A percentile compares a stretch with the other conserved stretches of the same genome.
Evolutionary conservation across 2,329 filamentous ascomycete genomes (phyloP).

Genomic region (Trichophyton benhamiae): DNA sequence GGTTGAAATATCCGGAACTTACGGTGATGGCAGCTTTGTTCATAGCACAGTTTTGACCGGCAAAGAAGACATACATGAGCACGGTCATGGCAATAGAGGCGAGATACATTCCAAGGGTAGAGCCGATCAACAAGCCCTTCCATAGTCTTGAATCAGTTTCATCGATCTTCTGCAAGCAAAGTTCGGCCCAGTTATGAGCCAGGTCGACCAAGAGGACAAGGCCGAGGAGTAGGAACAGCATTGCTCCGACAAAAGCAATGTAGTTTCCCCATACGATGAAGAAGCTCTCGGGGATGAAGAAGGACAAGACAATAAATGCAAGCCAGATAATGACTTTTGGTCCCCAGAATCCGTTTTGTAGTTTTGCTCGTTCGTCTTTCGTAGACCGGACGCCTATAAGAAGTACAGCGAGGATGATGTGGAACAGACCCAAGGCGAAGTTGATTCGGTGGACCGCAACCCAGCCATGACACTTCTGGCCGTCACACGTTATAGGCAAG

Average conservation of each 20-base stretch:
- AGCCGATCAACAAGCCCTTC: slow-evolving; percentile 79
- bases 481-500: slow-evolving; percentile 85
- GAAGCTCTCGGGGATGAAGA: slow-evolving; percentile 89
- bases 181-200: slow-evolving; percentile 93
- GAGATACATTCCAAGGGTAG: slow-evolving; percentile 86
- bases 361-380: slow-evolving; percentile 69
- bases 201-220: slow-evolving; percentile 87
- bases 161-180: slow-evolving; percentile 88
- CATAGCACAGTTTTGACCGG: slow-evolving; percentile 69
- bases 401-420: slow-evolving; percentile 71
- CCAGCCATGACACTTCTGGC: slow-evolving; percentile 86
- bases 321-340: slow-evolving; percentile 90
- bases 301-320: slow-evolving; percentile 73
- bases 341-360: slow-evolving; percentile 99
- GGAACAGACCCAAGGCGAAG: slow-evolving; percentile 90
- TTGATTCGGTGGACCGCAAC: slow-evolving; percentile 95
- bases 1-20: slow-evolving; percentile 17
- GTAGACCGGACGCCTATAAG: slow-evolving; percentile 78
- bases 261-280: slow-evolving; percentile 96
- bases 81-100: slow-evolving; percentile 87
- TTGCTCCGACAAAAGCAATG: slow-evolving; percentile 72
- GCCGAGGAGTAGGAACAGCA: slow-evolving; percentile 85
- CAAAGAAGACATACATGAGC: slow-evolving; percentile 96
- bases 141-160: slow-evolving; percentile 72
- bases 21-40: slow-evolving; percentile 88